A percentile compares a stretch with the other conserved stretches of the same genome.
These are phyloP conservation scores for Samsoniella hepiali DNA, from an alignment of 2,329 filamentous ascomycete genomes.

Conservation along the genomic window DNA sequence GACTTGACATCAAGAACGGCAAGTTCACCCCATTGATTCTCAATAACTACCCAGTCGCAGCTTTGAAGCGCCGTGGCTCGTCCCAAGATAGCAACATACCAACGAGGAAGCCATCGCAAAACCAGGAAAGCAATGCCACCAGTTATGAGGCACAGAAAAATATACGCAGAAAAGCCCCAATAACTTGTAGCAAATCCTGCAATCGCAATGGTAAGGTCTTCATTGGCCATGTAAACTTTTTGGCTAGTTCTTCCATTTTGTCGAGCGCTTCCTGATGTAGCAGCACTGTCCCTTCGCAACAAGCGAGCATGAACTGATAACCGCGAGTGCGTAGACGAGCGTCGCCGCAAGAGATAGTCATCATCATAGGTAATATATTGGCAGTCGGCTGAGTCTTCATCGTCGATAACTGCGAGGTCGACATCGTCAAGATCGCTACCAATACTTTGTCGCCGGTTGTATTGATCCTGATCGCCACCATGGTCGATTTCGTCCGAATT, in stretches of 20 bases:
- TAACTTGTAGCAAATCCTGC: conserved; percentile 82
- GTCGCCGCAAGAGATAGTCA: conserved; percentile 53
- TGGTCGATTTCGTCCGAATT: conserved; percentile 23
- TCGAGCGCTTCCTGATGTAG: conserved; percentile 64
- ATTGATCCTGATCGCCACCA: not conserved
- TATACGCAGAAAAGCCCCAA: conserved; percentile 66
- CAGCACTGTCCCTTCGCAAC: conserved; percentile 66
- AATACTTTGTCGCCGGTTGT: conserved; percentile 29
- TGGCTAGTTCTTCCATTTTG: conserved; percentile 68
- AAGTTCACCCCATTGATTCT: conserved; percentile 97
- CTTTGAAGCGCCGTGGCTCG: conserved; percentile 63
- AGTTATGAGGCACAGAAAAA: conserved; percentile 66
- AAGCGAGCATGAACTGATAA: conserved; percentile 61
- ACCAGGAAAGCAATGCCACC: conserved; percentile 78
- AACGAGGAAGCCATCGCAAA: conserved; percentile 84
- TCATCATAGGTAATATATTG: conserved; percentile 40
- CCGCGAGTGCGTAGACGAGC: conserved; percentile 59
- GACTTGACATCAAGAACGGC: conserved; percentile 65
- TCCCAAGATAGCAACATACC: conserved; percentile 76
- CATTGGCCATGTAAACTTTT: conserved; percentile 88
- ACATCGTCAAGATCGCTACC: conserved; percentile 40
- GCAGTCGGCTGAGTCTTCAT: conserved; percentile 39
- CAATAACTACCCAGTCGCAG: conserved; percentile 89
- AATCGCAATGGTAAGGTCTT: conserved; percentile 91
- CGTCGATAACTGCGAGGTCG: conserved; percentile 39